Base-by-base conservation (phyloP, 1,284 basidiomycete species). In the Rugosomyces carneus region DNA sequence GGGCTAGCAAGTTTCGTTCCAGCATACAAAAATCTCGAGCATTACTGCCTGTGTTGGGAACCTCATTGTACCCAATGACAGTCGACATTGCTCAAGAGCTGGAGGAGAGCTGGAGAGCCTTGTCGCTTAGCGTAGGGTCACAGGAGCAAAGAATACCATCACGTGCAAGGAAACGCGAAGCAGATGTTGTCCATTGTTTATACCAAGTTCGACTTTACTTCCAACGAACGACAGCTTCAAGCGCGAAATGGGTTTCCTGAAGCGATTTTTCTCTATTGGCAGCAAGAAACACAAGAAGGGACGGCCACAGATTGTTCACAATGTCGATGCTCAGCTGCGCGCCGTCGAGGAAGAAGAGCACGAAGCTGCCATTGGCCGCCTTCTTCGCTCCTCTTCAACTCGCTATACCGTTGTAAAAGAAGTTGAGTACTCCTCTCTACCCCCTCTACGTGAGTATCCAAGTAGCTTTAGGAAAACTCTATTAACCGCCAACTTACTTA, bases 21-120 rank as follows among this genome's bases (percentile, higher is more conserved):
- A 87, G 71, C 83, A 87, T 84, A 59, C 76, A 80, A 51, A 76
- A 84, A 58, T 87, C 84, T 54, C 84, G 71, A 10, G 80, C 80
- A 11, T 69, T 70, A 53, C 72, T 73, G 21, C 71, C 73, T n/a
- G 55, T 55, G 53, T 74, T 76, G 35, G 64, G 61, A 11, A 72
- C 56, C 34, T 66, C 50, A 36, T 67, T 50, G 26, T 54, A 34
- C 20, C 43, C 47, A 26, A 49, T 37, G 6, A 13, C 15, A n/a
- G n/a, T 15, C 6, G 31, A 34, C 31, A 34, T 34, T 34, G 31
- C 31, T 34, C 13, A 4, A 31, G 8, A 15, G 8, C 2, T 34
- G 8, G 27, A 3, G 11, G 8, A 10, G 10, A 29, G 5, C 9
- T 29, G 27, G 8, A 16, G n/a, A 8, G 31, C 31, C n/a, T 16